phyloP scores from a whole-genome alignment of 2,329 filamentous ascomycete genomes.

The Thielaviopsis ethacetica region DNA sequence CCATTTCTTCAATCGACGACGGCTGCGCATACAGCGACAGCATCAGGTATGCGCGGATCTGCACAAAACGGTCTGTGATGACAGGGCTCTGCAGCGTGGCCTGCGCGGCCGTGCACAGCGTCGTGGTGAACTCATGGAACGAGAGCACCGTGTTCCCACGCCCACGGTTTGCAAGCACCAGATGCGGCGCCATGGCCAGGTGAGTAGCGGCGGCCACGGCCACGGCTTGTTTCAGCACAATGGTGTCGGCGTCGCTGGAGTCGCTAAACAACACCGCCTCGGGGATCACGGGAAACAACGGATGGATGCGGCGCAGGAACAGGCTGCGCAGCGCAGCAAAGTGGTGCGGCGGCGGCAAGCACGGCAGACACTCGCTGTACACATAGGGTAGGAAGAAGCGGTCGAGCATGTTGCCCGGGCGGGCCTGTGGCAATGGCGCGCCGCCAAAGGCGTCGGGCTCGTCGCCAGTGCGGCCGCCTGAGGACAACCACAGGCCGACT shows the following conservation, averaged over 20 bases:
- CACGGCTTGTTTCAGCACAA: conserved; percentile 35
- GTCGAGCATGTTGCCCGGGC: conserved; percentile 20
- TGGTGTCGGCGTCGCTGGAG: conserved; percentile 20
- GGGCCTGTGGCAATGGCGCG: background rate
- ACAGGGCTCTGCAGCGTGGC: conserved; percentile 36
- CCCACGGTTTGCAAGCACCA: conserved; percentile 25
- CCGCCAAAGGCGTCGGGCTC: background rate
- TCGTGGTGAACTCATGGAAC: conserved; percentile 31
- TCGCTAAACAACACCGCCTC: conserved; percentile 19
- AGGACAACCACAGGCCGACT: conserved; percentile 37
- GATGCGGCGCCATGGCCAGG: conserved; percentile 25
- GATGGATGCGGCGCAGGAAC: conserved; percentile 36
- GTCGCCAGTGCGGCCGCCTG: conserved; percentile 11
- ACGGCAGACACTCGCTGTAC: conserved; percentile 28
- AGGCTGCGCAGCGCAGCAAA: conserved; percentile 28
- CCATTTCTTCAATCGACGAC: conserved; percentile 33
- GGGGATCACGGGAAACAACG: conserved; percentile 36
- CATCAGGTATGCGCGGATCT: conserved; percentile 36
- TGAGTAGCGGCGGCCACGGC: conserved; percentile 38
- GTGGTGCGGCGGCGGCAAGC: conserved; percentile 30
- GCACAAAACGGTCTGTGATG: conserved; percentile 35
- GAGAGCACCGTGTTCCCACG: conserved; percentile 22
- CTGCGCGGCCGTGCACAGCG: conserved; percentile 31
- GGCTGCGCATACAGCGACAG: conserved; percentile 45
- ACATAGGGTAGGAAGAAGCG: conserved; percentile 27